Conservation (phyloP, 768 basidiomycete genomes). For the Phlebiopsis gigantea region DNA sequence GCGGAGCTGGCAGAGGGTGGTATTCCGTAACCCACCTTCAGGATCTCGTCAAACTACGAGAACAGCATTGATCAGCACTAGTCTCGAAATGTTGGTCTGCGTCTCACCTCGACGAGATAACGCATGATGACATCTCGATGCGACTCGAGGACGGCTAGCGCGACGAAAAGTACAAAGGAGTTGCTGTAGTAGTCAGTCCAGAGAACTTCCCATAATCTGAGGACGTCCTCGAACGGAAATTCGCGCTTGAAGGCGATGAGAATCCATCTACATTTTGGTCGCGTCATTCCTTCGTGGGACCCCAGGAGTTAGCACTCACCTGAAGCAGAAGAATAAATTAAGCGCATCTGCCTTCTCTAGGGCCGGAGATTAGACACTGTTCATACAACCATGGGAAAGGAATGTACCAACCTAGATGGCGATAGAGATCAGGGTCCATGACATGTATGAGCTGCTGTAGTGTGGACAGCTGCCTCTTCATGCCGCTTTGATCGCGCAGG, state of each 20-base stretch:
- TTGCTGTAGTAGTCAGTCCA: constrained; percentile 90
- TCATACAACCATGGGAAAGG: neutral
- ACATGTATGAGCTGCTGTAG: constrained; percentile 86
- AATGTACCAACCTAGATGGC: constrained; percentile 72
- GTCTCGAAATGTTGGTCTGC: neutral
- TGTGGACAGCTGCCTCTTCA: constrained; percentile 89
- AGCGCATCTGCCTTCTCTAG: constrained; percentile 81
- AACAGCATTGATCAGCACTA: constrained; percentile 3
- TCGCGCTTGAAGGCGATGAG: constrained; percentile 95
- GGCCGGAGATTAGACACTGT: neutral
- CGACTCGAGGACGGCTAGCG: constrained; percentile 89
- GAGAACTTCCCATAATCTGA: too few species aligned
- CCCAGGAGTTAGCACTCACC: constrained; percentile 41
- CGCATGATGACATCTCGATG: constrained; percentile 94
- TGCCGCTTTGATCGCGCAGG: constrained; percentile 92
- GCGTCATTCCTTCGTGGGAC: neutral
- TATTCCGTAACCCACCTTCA: constrained; percentile 43
- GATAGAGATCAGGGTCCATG: constrained; percentile 95
- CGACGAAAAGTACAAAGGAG: constrained; percentile 82
- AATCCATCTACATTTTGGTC: constrained; percentile 57
- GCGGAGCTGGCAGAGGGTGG: neutral
- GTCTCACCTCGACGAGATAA: constrained; percentile 84
- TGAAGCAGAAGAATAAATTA: constrained; percentile 97
- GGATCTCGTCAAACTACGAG: constrained; percentile 70
- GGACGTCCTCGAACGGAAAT: constrained; percentile 87